These are phyloP conservation scores for Takashimella tepidaria DNA, from an alignment of 1,284 basidiomycete species.

Conservation along the genomic window DNA sequence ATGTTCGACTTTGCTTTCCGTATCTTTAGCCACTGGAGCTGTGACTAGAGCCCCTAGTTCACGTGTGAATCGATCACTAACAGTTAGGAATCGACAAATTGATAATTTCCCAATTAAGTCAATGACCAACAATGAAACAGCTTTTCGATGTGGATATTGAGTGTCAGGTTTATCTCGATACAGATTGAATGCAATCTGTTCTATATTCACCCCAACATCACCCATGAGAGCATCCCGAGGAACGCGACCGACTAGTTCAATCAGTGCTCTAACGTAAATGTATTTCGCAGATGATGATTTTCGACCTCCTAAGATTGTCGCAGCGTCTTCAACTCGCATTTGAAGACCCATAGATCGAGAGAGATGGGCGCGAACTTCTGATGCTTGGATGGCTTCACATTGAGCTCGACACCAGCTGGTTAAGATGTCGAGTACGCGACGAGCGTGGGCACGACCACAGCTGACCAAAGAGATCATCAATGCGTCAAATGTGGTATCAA, in stretches of 20 bases:
- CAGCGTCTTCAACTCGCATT: slow-evolving; percentile 52
- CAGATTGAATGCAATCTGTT: slow-evolving; percentile 80
- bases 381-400: slow-evolving; percentile 59
- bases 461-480: slow-evolving; percentile 75
- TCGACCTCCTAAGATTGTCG: slow-evolving; percentile 63
- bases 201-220: slow-evolving; percentile 66
- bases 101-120: slow-evolving; percentile 76
- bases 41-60: slow-evolving; percentile 72
- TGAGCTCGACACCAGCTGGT: slow-evolving; percentile 81
- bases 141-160: slow-evolving; percentile 60
- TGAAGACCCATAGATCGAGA: slow-evolving; percentile 36
- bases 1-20: slow-evolving; percentile 73
- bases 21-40: slow-evolving; percentile 69
- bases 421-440: slow-evolving; percentile 78
- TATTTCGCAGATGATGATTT: slow-evolving; percentile 73
- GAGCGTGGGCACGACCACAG: slow-evolving; percentile 76
- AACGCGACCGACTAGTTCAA: slow-evolving; percentile 67
- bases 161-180: slow-evolving; percentile 64
- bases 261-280: slow-evolving; percentile 78
- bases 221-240: slow-evolving; percentile 72
- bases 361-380: slow-evolving; percentile 36
- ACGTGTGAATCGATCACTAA: slow-evolving; percentile 75
- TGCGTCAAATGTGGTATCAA: slow-evolving; percentile 74
- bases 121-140: slow-evolving; percentile 74
- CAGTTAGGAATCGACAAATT: slow-evolving; percentile 74